Percentiles rank a stretch among this genome's conserved stretches.
Evolutionary conservation across 2,329 filamentous ascomycete species (phyloP).

Genomic region (Onygenales sp.): DNA sequence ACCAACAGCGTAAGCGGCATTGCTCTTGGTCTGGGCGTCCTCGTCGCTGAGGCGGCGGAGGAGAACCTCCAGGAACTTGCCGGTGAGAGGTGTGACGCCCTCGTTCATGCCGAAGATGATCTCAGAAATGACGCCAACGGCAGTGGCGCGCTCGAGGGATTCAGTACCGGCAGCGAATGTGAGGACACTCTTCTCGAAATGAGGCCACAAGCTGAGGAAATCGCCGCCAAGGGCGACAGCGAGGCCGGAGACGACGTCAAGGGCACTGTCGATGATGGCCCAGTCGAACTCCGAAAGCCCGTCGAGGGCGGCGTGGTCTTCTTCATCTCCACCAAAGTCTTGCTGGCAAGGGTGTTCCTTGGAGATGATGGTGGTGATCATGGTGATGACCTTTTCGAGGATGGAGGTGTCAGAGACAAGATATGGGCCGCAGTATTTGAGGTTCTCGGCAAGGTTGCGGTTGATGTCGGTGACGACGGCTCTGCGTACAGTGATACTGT

Average conservation of each 20-base stretch:
- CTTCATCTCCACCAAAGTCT: constrained; percentile 74
- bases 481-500: constrained; percentile 37
- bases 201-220: constrained; percentile 86
- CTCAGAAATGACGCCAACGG: constrained; percentile 87
- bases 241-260: constrained; percentile 81
- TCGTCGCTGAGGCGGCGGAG: constrained; percentile 82
- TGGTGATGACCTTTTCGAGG: constrained; percentile 65
- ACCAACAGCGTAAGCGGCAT: constrained; percentile 85
- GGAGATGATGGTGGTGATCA: constrained; percentile 69
- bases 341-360: constrained; percentile 90
- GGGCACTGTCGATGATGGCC: constrained; percentile 87
- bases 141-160: constrained; percentile 76
- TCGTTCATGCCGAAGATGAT: constrained; percentile 75
- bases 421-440: constrained; percentile 84
- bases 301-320: constrained; percentile 60
- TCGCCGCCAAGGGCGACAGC: constrained; percentile 69
- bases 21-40: constrained; percentile 86
- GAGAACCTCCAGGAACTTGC: constrained; percentile 65
- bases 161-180: constrained; percentile 82
- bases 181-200: constrained; percentile 85
- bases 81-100: constrained; percentile 73
- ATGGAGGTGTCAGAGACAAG: constrained; percentile 65
- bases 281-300: constrained; percentile 95
- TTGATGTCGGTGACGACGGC: constrained; percentile 90
- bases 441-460: constrained; percentile 78